Evolutionary conservation across 1,284 basidiomycete genomes (phyloP).

Genomic region (Boletus holoroseus): DNA sequence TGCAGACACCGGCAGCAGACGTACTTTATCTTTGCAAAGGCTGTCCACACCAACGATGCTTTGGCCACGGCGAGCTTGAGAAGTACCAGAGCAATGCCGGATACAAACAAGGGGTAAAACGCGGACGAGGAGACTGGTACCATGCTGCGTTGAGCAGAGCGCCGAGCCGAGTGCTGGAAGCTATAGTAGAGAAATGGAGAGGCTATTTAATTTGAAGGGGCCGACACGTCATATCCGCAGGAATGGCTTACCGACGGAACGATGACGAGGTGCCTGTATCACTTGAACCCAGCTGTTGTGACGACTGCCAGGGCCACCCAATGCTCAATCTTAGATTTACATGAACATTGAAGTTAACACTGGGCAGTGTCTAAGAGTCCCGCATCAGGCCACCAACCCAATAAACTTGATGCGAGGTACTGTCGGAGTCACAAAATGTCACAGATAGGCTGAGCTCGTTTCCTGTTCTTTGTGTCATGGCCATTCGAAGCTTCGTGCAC

Average conservation of each 20-base stretch:
- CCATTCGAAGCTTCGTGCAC: too few relatives aligned
- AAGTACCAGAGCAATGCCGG: constrained; percentile 6
- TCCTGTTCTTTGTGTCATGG: too few relatives aligned
- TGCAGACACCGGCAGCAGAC: not conserved
- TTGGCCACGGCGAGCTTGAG: constrained; percentile 14
- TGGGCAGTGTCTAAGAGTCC: too few relatives aligned
- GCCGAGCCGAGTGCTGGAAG: too few relatives aligned
- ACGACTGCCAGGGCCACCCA: too few relatives aligned
- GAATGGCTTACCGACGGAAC: not conserved
- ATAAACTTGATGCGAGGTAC: too few relatives aligned
- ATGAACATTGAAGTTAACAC: too few relatives aligned
- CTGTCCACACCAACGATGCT: constrained; percentile 9
- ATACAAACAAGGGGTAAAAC: constrained; percentile 14
- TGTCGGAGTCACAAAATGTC: too few relatives aligned
- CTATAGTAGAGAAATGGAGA: not conserved
- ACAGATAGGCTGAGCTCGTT: too few relatives aligned
- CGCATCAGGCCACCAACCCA: too few relatives aligned
- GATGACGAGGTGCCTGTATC: not conserved
- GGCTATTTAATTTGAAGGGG: not conserved
- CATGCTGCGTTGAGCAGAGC: constrained; percentile 8
- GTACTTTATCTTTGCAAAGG: constrained; percentile 25
- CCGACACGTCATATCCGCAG: not conserved
- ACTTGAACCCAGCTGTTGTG: too few relatives aligned
- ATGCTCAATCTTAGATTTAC: too few relatives aligned
- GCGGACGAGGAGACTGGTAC: not conserved